A percentile compares a stretch with the other conserved stretches of the same genome.
These are phyloP conservation scores for Malus sieversii DNA, from an alignment of 306 rosid genomes.

Conservation along the genomic window DNA sequence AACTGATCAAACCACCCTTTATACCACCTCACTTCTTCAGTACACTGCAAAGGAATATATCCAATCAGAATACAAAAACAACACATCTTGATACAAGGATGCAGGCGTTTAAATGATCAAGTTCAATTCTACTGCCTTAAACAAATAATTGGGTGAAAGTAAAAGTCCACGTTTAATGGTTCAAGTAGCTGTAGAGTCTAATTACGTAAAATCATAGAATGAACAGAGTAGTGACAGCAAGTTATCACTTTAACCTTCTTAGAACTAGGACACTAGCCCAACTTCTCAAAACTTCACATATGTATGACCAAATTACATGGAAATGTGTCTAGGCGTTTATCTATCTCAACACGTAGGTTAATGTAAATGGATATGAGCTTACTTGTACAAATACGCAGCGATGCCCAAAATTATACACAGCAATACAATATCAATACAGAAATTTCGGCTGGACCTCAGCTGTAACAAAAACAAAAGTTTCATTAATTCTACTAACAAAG, in stretches of 20 bases:
- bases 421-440: conserved; percentile 89
- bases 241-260: neutral
- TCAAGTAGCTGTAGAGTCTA: neutral
- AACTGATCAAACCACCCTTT: conserved; percentile 10
- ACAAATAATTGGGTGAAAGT: neutral
- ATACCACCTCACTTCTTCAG: conserved; percentile 67
- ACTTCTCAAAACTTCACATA: neutral
- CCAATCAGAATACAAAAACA: neutral
- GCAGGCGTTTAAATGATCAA: neutral
- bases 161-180: neutral
- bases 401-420: conserved; percentile 89
- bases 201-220: neutral
- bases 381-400: conserved; percentile 98
- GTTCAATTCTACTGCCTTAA: neutral
- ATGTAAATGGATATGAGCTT: conserved; percentile 25
- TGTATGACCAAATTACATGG: neutral
- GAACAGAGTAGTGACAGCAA: neutral
- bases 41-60: conserved; percentile 49
- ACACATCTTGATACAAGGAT: neutral
- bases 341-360: neutral
- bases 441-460: conserved; percentile 97
- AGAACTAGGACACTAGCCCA: neutral
- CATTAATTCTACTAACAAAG: conserved; percentile 25
- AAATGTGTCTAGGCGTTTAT: neutral
- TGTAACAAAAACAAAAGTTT: conserved; percentile 35